Conservation (phyloP, 176 grass and related monocot genomes). For the Poa pratensis region DNA sequence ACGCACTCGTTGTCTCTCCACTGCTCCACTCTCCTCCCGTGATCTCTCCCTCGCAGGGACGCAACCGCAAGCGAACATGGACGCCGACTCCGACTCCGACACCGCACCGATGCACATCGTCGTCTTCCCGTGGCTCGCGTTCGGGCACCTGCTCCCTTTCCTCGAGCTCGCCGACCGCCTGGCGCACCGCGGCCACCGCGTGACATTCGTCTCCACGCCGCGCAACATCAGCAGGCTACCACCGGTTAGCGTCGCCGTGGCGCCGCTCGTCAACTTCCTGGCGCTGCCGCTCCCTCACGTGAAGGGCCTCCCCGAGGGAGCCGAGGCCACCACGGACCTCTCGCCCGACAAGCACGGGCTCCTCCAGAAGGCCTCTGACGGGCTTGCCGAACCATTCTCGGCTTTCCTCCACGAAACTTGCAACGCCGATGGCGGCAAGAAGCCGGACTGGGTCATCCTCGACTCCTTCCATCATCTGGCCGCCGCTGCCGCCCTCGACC, state of each 20-base stretch:
- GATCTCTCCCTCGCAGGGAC: background rate
- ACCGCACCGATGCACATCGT: background rate
- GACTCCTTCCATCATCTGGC: background rate
- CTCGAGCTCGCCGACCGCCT: background rate
- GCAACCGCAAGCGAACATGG: background rate
- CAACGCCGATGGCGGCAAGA: background rate
- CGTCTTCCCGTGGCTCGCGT: conserved; percentile 2
- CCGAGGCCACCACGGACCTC: background rate
- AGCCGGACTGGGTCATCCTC: background rate
- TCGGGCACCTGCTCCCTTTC: background rate
- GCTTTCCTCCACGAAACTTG: background rate
- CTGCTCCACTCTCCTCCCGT: background rate
- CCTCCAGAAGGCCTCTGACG: background rate
- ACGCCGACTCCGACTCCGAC: background rate
- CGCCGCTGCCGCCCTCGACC: no score
- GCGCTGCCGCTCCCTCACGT: background rate
- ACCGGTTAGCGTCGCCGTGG: background rate
- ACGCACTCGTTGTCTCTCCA: background rate
- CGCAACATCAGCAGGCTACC: conserved; percentile 7
- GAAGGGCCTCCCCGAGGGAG: background rate
- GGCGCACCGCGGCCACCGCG: background rate
- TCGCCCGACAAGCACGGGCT: background rate
- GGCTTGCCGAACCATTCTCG: background rate
- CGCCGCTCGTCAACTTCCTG: background rate
- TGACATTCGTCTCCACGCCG: background rate